These are phyloP conservation scores for Podaxis mareebaensis DNA, from an alignment of 768 basidiomycete species.

Conservation along the genomic window DNA sequence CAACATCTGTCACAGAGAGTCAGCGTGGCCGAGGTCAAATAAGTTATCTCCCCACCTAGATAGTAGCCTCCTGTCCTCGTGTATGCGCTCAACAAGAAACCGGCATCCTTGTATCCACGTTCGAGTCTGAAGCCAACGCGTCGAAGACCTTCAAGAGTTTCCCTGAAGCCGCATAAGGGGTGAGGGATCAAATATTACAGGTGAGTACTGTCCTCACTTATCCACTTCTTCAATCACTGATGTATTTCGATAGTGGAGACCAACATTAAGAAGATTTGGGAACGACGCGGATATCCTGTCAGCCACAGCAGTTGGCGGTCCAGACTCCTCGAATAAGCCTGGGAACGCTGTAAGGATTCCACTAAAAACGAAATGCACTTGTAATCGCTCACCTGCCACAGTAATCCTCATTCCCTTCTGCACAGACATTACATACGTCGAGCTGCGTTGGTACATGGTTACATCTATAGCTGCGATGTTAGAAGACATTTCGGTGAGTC, in stretches of 20 bases:
- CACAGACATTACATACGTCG: conserved; percentile 53
- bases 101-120: conserved; percentile 40
- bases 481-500: conserved; percentile 2
- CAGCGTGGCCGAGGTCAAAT: not conserved
- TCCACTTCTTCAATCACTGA: conserved; percentile 32
- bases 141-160: conserved; percentile 36
- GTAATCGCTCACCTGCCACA: not conserved
- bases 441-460: conserved; percentile 49
- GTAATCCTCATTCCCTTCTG: conserved; percentile 32
- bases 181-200: not conserved
- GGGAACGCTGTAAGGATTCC: not conserved
- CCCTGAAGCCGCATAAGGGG: conserved; percentile 20
- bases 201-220: conserved; percentile 28
- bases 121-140: conserved; percentile 47
- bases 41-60: conserved; percentile 26
- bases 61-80: conserved; percentile 38
- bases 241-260: conserved; percentile 7
- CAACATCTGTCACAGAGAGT: conserved; percentile 43
- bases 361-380: not conserved
- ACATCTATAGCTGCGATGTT: conserved; percentile 31
- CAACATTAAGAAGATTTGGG: conserved; percentile 31
- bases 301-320: not conserved
- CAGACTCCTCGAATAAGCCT: not conserved
- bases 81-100: conserved; percentile 31
- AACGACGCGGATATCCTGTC: conserved; percentile 30